Evolutionary conservation across 148 eudicot genomes (phyloP).

Genomic region (Tetragonia tetragonoides): DNA sequence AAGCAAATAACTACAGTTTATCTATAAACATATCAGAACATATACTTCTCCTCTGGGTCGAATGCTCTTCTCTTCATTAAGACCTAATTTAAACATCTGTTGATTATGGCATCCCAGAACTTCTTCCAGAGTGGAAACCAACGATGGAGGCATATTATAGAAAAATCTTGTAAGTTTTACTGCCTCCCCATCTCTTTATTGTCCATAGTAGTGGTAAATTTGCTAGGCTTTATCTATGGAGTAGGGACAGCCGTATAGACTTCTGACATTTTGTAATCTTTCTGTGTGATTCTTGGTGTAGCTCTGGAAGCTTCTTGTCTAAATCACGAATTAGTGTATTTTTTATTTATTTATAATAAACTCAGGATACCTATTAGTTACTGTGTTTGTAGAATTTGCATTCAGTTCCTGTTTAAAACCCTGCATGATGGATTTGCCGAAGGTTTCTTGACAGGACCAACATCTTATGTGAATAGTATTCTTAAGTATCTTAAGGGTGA

Average conservation of each 20-base stretch:
- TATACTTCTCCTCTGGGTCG: neutral
- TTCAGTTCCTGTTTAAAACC: no score
- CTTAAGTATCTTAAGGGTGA: no score
- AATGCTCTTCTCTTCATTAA: neutral
- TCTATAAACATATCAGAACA: neutral
- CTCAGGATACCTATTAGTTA: no score
- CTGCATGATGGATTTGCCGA: no score
- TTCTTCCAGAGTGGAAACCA: constrained; percentile 33
- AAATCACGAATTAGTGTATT: neutral
- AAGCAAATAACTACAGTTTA: neutral
- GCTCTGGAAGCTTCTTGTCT: neutral
- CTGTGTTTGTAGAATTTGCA: no score
- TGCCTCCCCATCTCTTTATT: constrained; percentile 13
- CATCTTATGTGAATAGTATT: no score
- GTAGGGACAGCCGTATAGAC: neutral
- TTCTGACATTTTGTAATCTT: no score
- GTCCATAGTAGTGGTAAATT: neutral
- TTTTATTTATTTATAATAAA: no score
- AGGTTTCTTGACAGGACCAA: no score
- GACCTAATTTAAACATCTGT: neutral
- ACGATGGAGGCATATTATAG: constrained; percentile 32
- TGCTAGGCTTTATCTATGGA: neutral
- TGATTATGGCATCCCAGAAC: constrained; percentile 24
- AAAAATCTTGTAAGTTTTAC: constrained; percentile 44
- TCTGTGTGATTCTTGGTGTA: neutral